These are phyloP conservation scores for Pterothamnion heteromorphum DNA, from an alignment of 31 red algal species.

Conservation along the genomic window DNA sequence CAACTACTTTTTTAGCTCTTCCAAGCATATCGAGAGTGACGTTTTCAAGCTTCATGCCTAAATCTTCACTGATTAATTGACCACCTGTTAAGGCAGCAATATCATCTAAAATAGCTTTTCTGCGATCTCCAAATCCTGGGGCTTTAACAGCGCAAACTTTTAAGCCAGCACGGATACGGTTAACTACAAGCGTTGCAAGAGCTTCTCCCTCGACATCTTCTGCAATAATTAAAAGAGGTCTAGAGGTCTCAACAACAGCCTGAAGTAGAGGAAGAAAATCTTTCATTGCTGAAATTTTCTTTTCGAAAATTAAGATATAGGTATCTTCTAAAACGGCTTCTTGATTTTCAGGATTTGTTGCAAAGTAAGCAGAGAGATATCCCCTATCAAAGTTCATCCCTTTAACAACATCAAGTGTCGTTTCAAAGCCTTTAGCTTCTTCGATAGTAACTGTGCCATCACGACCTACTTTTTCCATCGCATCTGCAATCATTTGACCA, in stretches of 20 bases:
- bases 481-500: constrained; percentile 88
- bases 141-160: constrained; percentile 98
- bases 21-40: constrained; percentile 76
- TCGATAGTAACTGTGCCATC: constrained; percentile 88
- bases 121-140: constrained; percentile 96
- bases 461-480: constrained; percentile 95
- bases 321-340: constrained; percentile 72
- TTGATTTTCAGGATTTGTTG: constrained; percentile 71
- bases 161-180: constrained; percentile 88
- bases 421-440: constrained; percentile 73
- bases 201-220: constrained; percentile 99
- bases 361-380: constrained; percentile 98
- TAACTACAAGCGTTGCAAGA: constrained; percentile 94
- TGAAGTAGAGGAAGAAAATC: constrained; percentile 87
- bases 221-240: constrained; percentile 96
- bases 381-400: constrained; percentile 97
- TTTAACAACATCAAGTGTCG: constrained; percentile 79
- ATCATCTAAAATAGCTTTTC: constrained; percentile 93
- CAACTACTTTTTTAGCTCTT: constrained; percentile 81
- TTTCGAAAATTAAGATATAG: constrained; percentile 67
- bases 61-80: constrained; percentile 70
- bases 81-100: constrained; percentile 82
- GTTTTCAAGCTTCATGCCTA: constrained; percentile 90
- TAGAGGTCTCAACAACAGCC: constrained; percentile 71
- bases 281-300: constrained; percentile 72